Base-by-base conservation (phyloP, 257 asterid species). In the Forsythia viridissima region DNA sequence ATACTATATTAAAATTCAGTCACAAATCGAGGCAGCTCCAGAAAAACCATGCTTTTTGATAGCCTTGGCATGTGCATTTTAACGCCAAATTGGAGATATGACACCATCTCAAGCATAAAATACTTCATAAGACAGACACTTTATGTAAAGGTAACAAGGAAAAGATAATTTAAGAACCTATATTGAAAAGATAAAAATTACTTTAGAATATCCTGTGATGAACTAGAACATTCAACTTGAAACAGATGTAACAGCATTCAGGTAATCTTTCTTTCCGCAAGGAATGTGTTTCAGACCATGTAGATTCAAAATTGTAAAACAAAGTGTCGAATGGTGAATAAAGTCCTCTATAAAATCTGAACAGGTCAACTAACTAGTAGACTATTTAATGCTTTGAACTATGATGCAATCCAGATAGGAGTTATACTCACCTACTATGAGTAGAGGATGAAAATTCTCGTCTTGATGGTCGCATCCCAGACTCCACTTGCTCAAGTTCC, bases 401-500 rank as follows among this genome's bases (percentile, higher is more conserved):
- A 74, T 61, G 41, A 70, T 65, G 76, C 69, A 65, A 46, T 77
- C 51, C 38, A 78, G 59, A 51, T 46, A 16, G 52, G 15, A 42
- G 12, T 42, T n/a, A 61, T 74, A 76, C 96, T 71, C 73, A 91
- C 99, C 98, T 89, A 86, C 84, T 93, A 75, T 93, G 91, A 73
- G 87, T 84, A 79, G 98, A 89, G 72, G 97, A 85, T 39, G 93
- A 59, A 84, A 88, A 91, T 71, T 95, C 98, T 78, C 99, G 86
- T 84, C 96, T 90, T 42, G 96, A 90, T 72, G 92, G 86, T 66
- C 97, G 87, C 18, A 86, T 77, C 70, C 97, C 99, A 86, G 97
- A 89, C 86, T 95, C 99, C 69, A 92, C 88, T 82, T 92, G 98
- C 87, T 95, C 99, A 30, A 95, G 94, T 88, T 95, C 99, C 82